These are phyloP conservation scores for Aspergillus uvarum DNA, from an alignment of 2,329 filamentous ascomycete genomes.

Conservation along the genomic window DNA sequence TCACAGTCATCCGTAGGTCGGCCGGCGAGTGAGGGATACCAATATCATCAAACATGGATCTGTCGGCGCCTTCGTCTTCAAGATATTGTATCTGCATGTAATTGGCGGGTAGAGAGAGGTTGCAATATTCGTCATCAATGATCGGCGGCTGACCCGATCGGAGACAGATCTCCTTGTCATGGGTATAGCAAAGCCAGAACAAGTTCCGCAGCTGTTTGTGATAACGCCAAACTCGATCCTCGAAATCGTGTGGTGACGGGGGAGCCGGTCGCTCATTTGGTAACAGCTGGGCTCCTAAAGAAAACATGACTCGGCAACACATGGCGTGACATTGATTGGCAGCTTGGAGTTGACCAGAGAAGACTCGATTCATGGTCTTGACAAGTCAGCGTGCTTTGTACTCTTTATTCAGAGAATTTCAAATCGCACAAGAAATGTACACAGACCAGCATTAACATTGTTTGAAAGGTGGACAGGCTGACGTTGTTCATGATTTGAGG, in stretches of 20 bases:
- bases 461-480: neutral
- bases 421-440: neutral
- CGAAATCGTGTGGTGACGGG: neutral
- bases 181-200: constrained; percentile 53
- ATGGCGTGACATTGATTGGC: constrained; percentile 6
- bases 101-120: constrained; percentile 43
- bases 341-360: constrained; percentile 1
- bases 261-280: neutral
- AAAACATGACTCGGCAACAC: constrained; percentile 4
- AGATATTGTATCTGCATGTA: constrained; percentile 5
- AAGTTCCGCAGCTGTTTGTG: constrained; percentile 28
- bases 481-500: constrained; percentile 1
- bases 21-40: constrained; percentile 35
- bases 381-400: too few species aligned
- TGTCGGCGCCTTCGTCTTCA: neutral
- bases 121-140: constrained; percentile 50
- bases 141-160: constrained; percentile 50
- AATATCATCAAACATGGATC: neutral
- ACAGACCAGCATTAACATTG: constrained; percentile 2
- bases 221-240: neutral
- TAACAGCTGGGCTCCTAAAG: neutral
- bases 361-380: constrained; percentile 1
- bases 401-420: neutral
- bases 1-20: constrained; percentile 45
- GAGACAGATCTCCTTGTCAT: constrained; percentile 54